Evolutionary conservation across 2,329 filamentous ascomycete genomes (phyloP), one percentile per base, ranked within the genome.

Genomic region (Hypoxylon sp.): DNA sequence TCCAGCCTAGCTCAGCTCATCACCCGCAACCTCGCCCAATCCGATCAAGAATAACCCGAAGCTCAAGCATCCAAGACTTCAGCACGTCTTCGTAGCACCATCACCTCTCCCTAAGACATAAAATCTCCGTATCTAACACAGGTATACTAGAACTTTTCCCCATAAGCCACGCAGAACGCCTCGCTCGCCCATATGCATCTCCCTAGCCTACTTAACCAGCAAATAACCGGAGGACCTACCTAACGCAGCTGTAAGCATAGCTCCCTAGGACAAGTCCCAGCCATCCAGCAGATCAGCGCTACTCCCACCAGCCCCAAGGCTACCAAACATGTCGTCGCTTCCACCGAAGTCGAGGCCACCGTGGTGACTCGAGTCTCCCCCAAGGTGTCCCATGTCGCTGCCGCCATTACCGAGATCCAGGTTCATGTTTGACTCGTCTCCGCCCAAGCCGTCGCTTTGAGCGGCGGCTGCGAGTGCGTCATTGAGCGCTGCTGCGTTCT

Each of bases 241-340:
- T 17, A 48, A 17, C 28, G n/a, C 38, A 19, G 9, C 32, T n/a
- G 19, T 6, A 17, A 10, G 9, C 17, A 11, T 30, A 17, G 6
- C 48, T 23, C 32, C 17, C 63, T 74, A 77, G 2, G 69, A 63
- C 58, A 77, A 36, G 41, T 75, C 75, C 76, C 77, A 78, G 3
- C 70, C 70, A n/a, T 75, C 74, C 11, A 78, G 68, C 11, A 78
- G 56, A 50, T 77, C 75, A 1, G 70, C 63, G 25, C 65, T 62
- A 28, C 65, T 65, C 1, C 72, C 74, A 11, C 73, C 69, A 6
- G 67, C 71, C 2, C 74, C 74, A 17, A 81, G 56, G 4, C 73
- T 73, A 9, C 77, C 74, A 73, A 86, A 85, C 62, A 83, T 80
- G 51, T 85, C 84, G 68, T 86, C 80, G 10, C 78, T 79, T 3